A percentile compares a stretch with the other conserved stretches of the same genome.
phyloP scores from a whole-genome alignment of 2,329 filamentous ascomycete genomes.

The Verticillium nonalfalfae region DNA sequence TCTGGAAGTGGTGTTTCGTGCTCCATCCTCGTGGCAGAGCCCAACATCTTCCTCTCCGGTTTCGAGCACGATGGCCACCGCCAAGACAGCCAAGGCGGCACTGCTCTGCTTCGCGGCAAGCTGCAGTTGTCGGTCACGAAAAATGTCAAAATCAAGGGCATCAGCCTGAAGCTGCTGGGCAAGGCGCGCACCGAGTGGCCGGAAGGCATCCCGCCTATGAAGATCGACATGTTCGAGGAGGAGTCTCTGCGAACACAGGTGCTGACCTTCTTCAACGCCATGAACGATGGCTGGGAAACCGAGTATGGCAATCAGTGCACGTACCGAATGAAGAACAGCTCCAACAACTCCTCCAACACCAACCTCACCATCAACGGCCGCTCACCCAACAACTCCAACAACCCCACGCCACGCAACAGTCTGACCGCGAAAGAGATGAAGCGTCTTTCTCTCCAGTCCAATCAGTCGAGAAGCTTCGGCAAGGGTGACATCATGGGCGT shows the following conservation, averaged over 20 bases:
- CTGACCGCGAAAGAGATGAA: constrained; percentile 49
- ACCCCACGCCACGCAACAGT: constrained; percentile 15
- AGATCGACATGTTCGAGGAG: constrained; percentile 76
- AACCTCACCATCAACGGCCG: constrained; percentile 16
- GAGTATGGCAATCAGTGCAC: constrained; percentile 59
- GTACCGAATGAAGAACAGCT: constrained; percentile 36
- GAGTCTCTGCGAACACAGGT: constrained; percentile 83
- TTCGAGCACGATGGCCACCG: constrained; percentile 64
- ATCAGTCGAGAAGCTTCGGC: constrained; percentile 77
- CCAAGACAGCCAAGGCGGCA: constrained; percentile 55
- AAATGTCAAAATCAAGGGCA: constrained; percentile 84
- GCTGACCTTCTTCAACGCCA: constrained; percentile 86
- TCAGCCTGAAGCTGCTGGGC: constrained; percentile 81
- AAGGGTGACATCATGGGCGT: constrained; percentile 67
- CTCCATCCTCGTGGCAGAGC: constrained; percentile 70
- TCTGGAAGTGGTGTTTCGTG: constrained; percentile 70
- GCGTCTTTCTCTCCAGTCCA: constrained; percentile 71
- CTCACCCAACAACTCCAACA: constrained; percentile 21
- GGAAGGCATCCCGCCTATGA: constrained; percentile 85
- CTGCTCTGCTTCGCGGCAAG: constrained; percentile 79
- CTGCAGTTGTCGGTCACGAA: constrained; percentile 79
- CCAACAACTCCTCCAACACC: constrained; percentile 26
- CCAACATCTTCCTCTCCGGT: constrained; percentile 72
- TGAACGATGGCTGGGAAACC: constrained; percentile 53
- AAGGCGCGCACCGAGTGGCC: constrained; percentile 92